A percentile compares a stretch with the other conserved stretches of the same genome.
phyloP scores from a whole-genome alignment of 179 eudicot species.

The Vitellaria paradoxa region DNA sequence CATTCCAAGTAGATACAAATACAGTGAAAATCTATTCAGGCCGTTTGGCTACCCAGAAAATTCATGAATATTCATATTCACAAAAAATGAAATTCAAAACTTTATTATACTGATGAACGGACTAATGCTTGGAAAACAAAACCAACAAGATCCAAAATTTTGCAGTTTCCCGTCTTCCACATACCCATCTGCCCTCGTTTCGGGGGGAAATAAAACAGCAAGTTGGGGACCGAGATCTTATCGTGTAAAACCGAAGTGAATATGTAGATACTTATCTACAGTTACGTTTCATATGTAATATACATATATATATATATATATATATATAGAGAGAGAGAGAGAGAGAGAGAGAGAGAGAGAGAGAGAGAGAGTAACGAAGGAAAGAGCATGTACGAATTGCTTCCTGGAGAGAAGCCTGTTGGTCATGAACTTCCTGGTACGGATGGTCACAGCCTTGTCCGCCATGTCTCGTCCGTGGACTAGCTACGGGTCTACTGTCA shows the following conservation, averaged over 20 bases:
- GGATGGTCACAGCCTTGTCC: conserved; percentile 79
- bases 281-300: neutral
- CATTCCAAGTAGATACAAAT: neutral
- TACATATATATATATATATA: neutral
- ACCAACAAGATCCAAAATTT: too few species aligned
- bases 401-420: conserved; percentile 84
- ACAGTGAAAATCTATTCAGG: neutral
- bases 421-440: conserved; percentile 90
- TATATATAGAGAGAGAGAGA: too few species aligned
- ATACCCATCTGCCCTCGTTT: too few species aligned
- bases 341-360: too few species aligned
- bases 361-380: neutral
- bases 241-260: neutral
- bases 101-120: too few species aligned
- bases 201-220: neutral
- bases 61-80: neutral
- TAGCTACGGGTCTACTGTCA: neutral
- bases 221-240: neutral
- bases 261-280: neutral
- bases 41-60: neutral
- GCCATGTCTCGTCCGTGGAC: conserved; percentile 38
- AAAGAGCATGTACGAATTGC: conserved; percentile 49
- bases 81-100: neutral
- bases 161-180: too few species aligned
- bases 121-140: too few species aligned